Evolutionary conservation across 306 rosid species (phyloP).

Genomic region (Cicer yamashitae): DNA sequence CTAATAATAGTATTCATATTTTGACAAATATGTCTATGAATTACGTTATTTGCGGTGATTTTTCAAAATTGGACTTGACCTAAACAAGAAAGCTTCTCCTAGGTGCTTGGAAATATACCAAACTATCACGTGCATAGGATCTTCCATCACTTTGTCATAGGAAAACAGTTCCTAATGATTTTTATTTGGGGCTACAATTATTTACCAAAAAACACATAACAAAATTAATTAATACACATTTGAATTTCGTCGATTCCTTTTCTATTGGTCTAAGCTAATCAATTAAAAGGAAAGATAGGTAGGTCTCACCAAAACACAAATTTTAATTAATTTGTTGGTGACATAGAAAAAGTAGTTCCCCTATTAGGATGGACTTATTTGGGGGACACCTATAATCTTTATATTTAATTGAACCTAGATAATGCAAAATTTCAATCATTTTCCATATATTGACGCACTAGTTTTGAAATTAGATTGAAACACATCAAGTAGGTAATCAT

Average conservation of each 20-base stretch:
- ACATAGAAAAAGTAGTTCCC: constrained; percentile 43
- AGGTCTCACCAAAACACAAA: constrained; percentile 33
- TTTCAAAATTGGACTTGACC: constrained; percentile 40
- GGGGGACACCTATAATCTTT: constrained; percentile 33
- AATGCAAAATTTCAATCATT: constrained; percentile 38
- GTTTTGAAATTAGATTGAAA: constrained; percentile 42
- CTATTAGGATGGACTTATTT: constrained; percentile 41
- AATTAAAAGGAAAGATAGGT: constrained; percentile 27
- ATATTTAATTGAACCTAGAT: constrained; percentile 30
- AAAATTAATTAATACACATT: background rate
- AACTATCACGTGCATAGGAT: constrained; percentile 38
- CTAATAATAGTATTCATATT: too few relatives aligned
- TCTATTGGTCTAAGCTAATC: constrained; percentile 35
- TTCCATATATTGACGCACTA: constrained; percentile 43
- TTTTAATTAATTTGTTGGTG: constrained; percentile 37
- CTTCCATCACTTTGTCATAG: constrained; percentile 4
- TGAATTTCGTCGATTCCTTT: constrained; percentile 33
- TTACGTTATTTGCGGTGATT: too few relatives aligned
- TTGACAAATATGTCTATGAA: too few relatives aligned
- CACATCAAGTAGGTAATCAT: constrained; percentile 44
- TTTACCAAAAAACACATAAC: constrained; percentile 2
- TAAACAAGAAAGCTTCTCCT: constrained; percentile 37
- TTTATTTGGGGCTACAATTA: background rate
- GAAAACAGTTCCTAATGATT: background rate
- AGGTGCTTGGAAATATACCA: constrained; percentile 36